A percentile compares a stretch with the other conserved stretches of the same genome.
These are phyloP conservation scores for Microdochium paspali DNA, from an alignment of 2,329 filamentous ascomycete genomes.

Conservation along the genomic window DNA sequence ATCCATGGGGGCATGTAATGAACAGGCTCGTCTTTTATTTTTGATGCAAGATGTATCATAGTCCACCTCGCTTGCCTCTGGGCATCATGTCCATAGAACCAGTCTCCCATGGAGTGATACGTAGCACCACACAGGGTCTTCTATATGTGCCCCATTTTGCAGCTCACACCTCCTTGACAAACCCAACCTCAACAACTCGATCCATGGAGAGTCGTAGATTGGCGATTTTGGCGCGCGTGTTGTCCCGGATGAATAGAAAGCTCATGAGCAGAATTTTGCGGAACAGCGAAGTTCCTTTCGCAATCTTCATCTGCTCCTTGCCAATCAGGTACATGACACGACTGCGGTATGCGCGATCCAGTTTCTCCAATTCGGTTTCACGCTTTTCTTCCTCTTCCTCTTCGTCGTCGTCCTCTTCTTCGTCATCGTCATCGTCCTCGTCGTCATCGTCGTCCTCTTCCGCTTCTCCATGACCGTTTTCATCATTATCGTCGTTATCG, in stretches of 20 bases:
- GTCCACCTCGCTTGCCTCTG: too few species aligned
- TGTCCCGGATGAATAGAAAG: constrained; percentile 59
- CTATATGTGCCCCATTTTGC: too few species aligned
- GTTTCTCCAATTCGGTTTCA: constrained; percentile 28
- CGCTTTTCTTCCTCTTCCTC: not conserved
- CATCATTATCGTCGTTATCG: not conserved
- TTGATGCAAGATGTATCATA: too few species aligned
- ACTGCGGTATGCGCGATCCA: constrained; percentile 32
- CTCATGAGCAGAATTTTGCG: constrained; percentile 37
- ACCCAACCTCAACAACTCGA: constrained; percentile 57
- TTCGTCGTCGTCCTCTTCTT: constrained; percentile 2
- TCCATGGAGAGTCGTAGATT: constrained; percentile 51
- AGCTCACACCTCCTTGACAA: constrained; percentile 58
- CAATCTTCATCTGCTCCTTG: constrained; percentile 51
- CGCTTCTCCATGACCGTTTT: constrained; percentile 2
- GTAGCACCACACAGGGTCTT: too few species aligned
- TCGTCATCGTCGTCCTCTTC: constrained; percentile 6
- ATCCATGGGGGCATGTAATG: too few species aligned
- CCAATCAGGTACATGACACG: constrained; percentile 50
- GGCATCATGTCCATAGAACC: too few species aligned
- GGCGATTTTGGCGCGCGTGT: constrained; percentile 56
- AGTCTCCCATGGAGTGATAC: too few species aligned
- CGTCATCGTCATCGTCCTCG: constrained; percentile 3
- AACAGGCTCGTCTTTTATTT: too few species aligned
- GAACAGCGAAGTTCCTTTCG: constrained; percentile 25